Base-by-base conservation (phyloP, 495 filamentous ascomycete genomes). In the Penicillium alfredii region DNA sequence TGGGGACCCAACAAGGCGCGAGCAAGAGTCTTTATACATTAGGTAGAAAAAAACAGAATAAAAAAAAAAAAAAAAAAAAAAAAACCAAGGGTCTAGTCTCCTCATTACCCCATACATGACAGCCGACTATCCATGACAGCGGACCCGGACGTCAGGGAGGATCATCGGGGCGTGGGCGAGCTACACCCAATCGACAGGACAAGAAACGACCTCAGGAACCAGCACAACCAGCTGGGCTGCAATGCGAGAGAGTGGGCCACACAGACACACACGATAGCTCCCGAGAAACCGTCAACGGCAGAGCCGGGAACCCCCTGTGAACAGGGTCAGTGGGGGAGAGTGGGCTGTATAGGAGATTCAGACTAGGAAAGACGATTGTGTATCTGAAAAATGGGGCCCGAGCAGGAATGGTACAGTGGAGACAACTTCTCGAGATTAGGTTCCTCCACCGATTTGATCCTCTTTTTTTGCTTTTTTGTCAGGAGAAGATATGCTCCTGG, bases 81-180 rank as follows among this genome's bases (percentile, higher is more conserved):
- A 9, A 9, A 5, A 25, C 11, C 23, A 32, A 42, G 9, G 16
- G 11, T 32, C 23, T 42, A n/a, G n/a, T n/a, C n/a, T 32, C 16
- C 35, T 35, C 36, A 17, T 15, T 52, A 52, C 44, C 35, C 49
- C 45, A 48, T 48, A 49, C 30, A 44, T 45, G 40, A 37, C 36
- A 44, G 36, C 13, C 3, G 35, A 33, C 30, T 44, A 49, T 43
- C 38, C 35, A 29, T 47, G 51, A 42, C 42, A 42, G 48, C 47
- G 39, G 43, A 40, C 43, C 33, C 34, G 29, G 32, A 56, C 33
- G 30, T 40, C 32, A 49, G 42, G 44, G 40, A 58, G 42, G 48
- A 63, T 61, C 51, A 64, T 56, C 49, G 27, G 44, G 40, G 20
- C 47, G 56, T 53, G 48, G 47, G 40, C 37, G 50, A n/a, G n/a